phyloP scores from a whole-genome alignment of 225 moss, liverwort and hornwort genomes.

The Pseudisothecium myosuroides region DNA sequence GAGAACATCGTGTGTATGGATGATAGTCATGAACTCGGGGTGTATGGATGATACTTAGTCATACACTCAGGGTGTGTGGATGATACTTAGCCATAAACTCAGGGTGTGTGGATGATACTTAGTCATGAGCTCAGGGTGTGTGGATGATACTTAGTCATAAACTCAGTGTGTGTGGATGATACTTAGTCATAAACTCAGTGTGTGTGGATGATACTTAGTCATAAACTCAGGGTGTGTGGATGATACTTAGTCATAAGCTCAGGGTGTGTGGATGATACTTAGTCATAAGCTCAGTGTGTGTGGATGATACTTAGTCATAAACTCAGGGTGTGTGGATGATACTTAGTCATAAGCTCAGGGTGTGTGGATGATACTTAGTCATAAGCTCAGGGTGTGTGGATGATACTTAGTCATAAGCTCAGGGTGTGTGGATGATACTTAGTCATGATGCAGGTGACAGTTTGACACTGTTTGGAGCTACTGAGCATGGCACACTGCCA shows the following conservation, averaged over 20 bases:
- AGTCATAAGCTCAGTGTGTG: too few relatives aligned
- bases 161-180: too few relatives aligned
- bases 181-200: neutral
- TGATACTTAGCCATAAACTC: neutral
- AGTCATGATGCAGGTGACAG: neutral
- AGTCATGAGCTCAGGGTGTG: neutral
- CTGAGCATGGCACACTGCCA: neutral
- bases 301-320: neutral
- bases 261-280: neutral
- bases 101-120: too few relatives aligned
- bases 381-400: neutral
- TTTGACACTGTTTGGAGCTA: too few relatives aligned
- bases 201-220: neutral
- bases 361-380: neutral
- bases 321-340: neutral
- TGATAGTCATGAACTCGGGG: neutral
- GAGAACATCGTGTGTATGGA: neutral
- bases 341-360: neutral
- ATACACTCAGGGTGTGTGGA: neutral
- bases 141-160: neutral
- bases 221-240: too few relatives aligned
- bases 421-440: neutral
- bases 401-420: neutral
- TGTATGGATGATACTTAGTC: neutral
- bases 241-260: neutral